Evolutionary conservation across 2,329 filamentous ascomycete species (phyloP).

Genomic region (Diaporthe helianthi): DNA sequence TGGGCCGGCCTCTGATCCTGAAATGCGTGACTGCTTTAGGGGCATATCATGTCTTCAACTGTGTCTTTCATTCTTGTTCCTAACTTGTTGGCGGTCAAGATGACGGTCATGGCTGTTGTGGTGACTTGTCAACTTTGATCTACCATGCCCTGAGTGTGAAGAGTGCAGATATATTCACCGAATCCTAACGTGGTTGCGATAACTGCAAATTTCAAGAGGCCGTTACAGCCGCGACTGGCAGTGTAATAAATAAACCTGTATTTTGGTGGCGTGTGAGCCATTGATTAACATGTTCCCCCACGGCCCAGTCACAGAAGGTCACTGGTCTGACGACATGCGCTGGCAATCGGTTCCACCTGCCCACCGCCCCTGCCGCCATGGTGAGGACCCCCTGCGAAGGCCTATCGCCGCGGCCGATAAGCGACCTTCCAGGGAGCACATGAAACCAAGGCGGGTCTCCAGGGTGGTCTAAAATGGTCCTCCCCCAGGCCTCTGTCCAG

Average conservation of each 20-base stretch:
- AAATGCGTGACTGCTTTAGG: no score
- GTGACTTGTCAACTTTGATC: not conserved
- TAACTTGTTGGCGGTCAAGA: no score
- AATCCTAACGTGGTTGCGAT: not conserved
- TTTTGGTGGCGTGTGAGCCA: not conserved
- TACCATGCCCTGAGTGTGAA: no score
- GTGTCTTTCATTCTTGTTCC: not conserved
- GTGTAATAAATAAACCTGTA: not conserved
- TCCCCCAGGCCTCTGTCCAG: not conserved
- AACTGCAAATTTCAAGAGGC: not conserved
- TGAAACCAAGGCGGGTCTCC: constrained; percentile 19
- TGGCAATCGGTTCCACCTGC: not conserved
- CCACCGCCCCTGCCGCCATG: not conserved
- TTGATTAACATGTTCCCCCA: not conserved
- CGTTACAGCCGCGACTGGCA: not conserved
- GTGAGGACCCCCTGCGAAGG: not conserved
- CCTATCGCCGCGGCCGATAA: constrained; percentile 13
- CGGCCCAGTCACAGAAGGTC: not conserved
- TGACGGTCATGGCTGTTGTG: no score
- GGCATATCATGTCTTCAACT: not conserved
- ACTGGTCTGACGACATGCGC: constrained; percentile 17
- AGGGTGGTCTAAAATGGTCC: no score
- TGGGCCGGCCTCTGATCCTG: not conserved
- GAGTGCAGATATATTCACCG: not conserved
- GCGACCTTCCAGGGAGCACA: constrained; percentile 4